These are phyloP conservation scores for Mycosphaerella arachidis DNA, from an alignment of 2,329 filamentous ascomycete species.

Conservation along the genomic window DNA sequence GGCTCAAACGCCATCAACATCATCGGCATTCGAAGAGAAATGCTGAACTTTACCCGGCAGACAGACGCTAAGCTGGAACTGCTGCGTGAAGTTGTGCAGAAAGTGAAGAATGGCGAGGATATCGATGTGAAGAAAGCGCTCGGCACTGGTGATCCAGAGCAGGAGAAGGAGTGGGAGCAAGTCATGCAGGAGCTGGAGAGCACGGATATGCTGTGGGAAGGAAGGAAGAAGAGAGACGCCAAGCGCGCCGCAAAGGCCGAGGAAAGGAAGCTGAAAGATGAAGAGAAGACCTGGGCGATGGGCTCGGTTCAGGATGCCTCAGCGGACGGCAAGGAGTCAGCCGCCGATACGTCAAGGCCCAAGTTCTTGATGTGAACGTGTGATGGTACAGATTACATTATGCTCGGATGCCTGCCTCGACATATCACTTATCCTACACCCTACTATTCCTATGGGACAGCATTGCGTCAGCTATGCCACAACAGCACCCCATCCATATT, in stretches of 20 bases:
- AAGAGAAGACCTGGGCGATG: constrained; percentile 8
- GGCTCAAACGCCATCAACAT: constrained; percentile 95
- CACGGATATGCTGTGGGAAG: constrained; percentile 31
- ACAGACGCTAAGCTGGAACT: constrained; percentile 74
- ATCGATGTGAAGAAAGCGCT: constrained; percentile 81
- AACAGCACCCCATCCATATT: constrained; percentile 19
- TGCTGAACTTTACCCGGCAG: constrained; percentile 65
- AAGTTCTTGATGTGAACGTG: constrained; percentile 30
- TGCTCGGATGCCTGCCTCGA: not conserved
- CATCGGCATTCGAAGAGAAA: constrained; percentile 73
- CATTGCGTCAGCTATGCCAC: not conserved
- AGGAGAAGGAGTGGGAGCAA: constrained; percentile 85
- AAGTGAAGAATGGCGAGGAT: constrained; percentile 65
- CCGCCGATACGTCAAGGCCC: constrained; percentile 14
- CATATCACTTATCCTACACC: not conserved
- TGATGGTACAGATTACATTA: not conserved
- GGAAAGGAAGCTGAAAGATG: constrained; percentile 17
- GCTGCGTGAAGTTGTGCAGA: constrained; percentile 69
- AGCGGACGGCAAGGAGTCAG: not conserved
- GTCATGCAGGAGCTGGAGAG: constrained; percentile 49
- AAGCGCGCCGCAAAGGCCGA: constrained; percentile 24
- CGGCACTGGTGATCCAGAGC: constrained; percentile 69
- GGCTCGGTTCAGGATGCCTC: not conserved
- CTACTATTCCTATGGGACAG: too few species aligned
- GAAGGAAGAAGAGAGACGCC: constrained; percentile 26